phyloP scores from a whole-genome alignment of 805 yeast genomes.

The Hanseniaspora opuntiae region DNA sequence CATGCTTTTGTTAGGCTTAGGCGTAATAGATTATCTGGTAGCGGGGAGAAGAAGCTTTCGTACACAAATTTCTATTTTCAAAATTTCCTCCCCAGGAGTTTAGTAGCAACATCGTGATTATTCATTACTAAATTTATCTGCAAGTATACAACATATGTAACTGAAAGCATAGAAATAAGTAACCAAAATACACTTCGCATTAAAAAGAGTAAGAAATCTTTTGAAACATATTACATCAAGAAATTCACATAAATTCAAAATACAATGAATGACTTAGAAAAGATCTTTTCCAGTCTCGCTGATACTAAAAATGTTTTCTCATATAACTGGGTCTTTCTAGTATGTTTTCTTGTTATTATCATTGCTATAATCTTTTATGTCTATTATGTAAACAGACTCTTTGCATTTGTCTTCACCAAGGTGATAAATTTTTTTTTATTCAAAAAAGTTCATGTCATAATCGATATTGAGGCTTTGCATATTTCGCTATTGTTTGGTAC shows the following conservation, averaged over 20 bases:
- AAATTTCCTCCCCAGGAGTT: too few relatives aligned
- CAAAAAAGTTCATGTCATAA: constrained; percentile 42
- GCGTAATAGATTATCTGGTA: too few relatives aligned
- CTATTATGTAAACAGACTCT: constrained; percentile 62
- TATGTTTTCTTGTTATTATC: constrained; percentile 65
- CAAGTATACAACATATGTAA: too few relatives aligned
- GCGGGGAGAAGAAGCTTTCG: too few relatives aligned
- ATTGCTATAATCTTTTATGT: constrained; percentile 48
- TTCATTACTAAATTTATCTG: too few relatives aligned
- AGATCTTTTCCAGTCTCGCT: not conserved
- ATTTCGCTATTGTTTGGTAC: constrained; percentile 75
- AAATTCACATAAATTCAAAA: not conserved
- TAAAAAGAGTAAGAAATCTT: too few relatives aligned
- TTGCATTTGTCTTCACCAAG: constrained; percentile 47
- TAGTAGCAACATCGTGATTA: too few relatives aligned
- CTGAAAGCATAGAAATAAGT: too few relatives aligned
- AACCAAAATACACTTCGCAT: too few relatives aligned
- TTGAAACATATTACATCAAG: too few relatives aligned
- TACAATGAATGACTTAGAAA: not conserved
- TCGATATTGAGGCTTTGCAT: constrained; percentile 61
- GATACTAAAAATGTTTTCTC: constrained; percentile 17
- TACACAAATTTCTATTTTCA: too few relatives aligned
- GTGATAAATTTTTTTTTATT: constrained; percentile 45
- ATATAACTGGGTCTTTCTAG: constrained; percentile 63
- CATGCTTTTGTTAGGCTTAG: too few relatives aligned